Conservation (phyloP, 192 early-diverging fungal species). For the Dissophora ornata region DNA sequence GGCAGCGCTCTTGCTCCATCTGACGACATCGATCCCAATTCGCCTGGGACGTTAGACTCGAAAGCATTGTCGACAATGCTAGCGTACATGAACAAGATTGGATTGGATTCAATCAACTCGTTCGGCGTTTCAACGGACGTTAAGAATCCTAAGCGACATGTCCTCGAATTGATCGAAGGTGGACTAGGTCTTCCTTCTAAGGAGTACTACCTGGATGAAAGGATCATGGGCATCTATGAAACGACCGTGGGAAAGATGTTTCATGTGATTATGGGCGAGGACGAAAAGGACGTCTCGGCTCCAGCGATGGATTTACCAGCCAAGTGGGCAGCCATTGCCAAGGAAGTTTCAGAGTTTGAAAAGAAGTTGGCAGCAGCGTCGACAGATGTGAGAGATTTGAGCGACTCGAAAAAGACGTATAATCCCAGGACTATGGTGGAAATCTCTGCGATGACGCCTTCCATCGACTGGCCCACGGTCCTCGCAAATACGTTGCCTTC, state of each 20-base stretch:
- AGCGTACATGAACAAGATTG: constrained; percentile 27
- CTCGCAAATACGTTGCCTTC: constrained; percentile 26
- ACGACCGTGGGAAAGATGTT: constrained; percentile 55
- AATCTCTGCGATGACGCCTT: constrained; percentile 41
- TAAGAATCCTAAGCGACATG: constrained; percentile 65
- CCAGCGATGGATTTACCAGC: not conserved
- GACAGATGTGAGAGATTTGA: constrained; percentile 50
- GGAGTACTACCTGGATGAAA: constrained; percentile 69
- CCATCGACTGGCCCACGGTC: constrained; percentile 52
- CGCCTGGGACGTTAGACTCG: too few species aligned
- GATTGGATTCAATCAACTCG: constrained; percentile 52
- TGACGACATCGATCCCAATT: too few species aligned
- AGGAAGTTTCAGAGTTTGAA: constrained; percentile 66
- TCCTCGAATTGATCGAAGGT: constrained; percentile 59
- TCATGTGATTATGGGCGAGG: constrained; percentile 34
- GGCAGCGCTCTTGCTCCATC: constrained; percentile 1
- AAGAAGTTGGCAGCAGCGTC: constrained; percentile 55
- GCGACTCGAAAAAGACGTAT: constrained; percentile 58
- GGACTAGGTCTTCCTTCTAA: constrained; percentile 69
- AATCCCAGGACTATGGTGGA: constrained; percentile 46
- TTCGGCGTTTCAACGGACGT: constrained; percentile 62
- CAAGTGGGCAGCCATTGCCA: constrained; percentile 40
- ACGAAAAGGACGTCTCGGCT: too few species aligned
- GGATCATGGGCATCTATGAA: constrained; percentile 53
- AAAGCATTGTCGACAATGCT: constrained; percentile 25